Conservation (phyloP, 306 rosid genomes). For the Prunus armeniaca region DNA sequence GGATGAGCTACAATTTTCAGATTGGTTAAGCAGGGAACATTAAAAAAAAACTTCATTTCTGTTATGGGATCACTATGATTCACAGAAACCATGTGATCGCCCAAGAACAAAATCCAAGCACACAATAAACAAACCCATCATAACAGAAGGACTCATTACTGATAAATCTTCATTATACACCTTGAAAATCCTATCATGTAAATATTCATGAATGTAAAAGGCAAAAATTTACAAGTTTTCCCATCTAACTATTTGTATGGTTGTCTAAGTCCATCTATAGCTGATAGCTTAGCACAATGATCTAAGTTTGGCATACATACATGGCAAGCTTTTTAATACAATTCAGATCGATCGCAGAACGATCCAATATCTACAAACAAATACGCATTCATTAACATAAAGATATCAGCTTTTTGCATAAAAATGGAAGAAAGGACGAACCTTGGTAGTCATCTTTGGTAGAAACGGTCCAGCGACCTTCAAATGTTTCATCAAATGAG, state of each 20-base stretch:
- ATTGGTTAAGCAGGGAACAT: neutral
- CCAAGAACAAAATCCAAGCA: neutral
- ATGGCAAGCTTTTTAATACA: neutral
- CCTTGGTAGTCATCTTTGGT: constrained; percentile 70
- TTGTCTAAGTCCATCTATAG: neutral
- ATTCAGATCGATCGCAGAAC: neutral
- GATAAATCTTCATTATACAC: neutral
- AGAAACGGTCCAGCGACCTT: constrained; percentile 76
- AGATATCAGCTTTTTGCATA: neutral
- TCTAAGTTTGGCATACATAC: neutral
- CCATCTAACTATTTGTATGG: neutral
- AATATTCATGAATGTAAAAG: too few species aligned
- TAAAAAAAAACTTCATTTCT: neutral
- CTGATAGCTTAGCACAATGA: neutral
- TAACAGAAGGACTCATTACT: neutral
- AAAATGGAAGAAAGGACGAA: constrained; percentile 7
- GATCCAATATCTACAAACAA: neutral
- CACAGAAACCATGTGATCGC: neutral
- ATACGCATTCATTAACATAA: neutral
- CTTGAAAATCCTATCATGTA: neutral
- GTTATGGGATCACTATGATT: neutral
- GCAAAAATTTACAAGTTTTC: neutral
- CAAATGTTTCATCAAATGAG: constrained; percentile 72
- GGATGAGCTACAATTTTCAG: neutral
- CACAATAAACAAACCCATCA: neutral